phyloP scores from a whole-genome alignment of 2,329 filamentous ascomycete species.

The Microsporum canis region DNA sequence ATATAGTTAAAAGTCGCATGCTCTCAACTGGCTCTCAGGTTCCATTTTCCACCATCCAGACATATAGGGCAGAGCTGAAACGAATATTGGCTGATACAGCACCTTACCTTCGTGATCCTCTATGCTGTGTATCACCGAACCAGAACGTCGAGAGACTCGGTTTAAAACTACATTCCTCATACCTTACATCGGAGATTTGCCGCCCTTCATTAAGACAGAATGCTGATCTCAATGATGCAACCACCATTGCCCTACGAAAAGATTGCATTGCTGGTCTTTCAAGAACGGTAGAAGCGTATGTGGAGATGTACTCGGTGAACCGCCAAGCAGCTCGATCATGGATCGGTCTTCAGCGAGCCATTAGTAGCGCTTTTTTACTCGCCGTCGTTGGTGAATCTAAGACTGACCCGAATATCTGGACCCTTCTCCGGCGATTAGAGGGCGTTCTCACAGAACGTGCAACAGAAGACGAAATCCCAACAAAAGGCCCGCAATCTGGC shows the following conservation, averaged over 20 bases:
- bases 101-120: conserved; percentile 46
- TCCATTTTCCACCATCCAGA: conserved; percentile 43
- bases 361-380: conserved; percentile 38
- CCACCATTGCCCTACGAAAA: conserved; percentile 34
- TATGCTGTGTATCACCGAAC: conserved; percentile 29
- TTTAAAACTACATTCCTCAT: conserved; percentile 50
- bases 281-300: conserved; percentile 48
- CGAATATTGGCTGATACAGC: conserved; percentile 48
- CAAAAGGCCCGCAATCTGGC: conserved; percentile 13
- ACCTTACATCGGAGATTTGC: conserved; percentile 52
- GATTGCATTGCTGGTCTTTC: conserved; percentile 47
- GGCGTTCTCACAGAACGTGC: conserved; percentile 35
- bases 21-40: conserved; percentile 43
- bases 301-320: conserved; percentile 41
- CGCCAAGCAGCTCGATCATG: conserved; percentile 36
- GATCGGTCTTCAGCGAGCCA: conserved; percentile 38
- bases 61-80: conserved; percentile 47
- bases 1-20: conserved; percentile 49
- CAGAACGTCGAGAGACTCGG: conserved; percentile 51
- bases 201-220: conserved; percentile 48
- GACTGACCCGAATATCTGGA: conserved; percentile 29
- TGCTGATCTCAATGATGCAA: conserved; percentile 34
- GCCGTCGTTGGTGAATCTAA: conserved; percentile 37
- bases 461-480: conserved; percentile 24
- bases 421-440: conserved; percentile 33